Base-by-base conservation (phyloP, 257 asterid species). In the Perilla frutescens region DNA sequence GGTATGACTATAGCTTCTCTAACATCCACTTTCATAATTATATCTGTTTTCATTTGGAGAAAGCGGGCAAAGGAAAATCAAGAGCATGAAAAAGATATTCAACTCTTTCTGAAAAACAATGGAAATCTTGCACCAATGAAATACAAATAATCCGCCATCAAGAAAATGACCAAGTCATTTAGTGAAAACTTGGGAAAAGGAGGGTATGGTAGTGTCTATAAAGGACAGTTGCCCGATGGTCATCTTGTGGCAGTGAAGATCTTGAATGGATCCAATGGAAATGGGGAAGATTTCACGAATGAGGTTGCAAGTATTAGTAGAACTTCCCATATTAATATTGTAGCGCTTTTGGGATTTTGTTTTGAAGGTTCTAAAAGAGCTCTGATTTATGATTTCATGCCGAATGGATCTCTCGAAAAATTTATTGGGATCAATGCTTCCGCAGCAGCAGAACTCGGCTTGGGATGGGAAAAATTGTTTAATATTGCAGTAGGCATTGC, bases 331-430 rank as follows among this genome's bases (percentile, higher is more conserved):
- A 81, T 75, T 8, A 81, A 49, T 12, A 49, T 49, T 13, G 55
- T 49, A 0, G 6, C 15, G 4, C 55, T 49, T 6, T 13, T 49
- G 20, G 55, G 55, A 49, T 49, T 49, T 11, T 49, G 20, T 5
- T 49, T 12, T 49, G 55, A 49, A 4, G 20, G 20, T 12, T 4
- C 7, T 4, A 49, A n/a, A 13, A 49, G 55, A n/a, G 55, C 20
- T 49, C 20, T 49, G 1, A 4, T 49, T n/a, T 82, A 76, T 29
- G 86, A 84, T 2, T 84, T 74, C 77, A 81, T 84, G 88, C 72
- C 81, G 0, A 84, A 84, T 53, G 86, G 81, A 12, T 84, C 84
- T 5, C 77, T 81, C 4, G 85, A 81, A 0, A 78, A 20, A 0
- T 20, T 20, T 20, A 20, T 20, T 20, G 26, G 26, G 26, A 20